Conservation (phyloP, 1,139 yeast genomes). For the Saccharomycopsis phalli region DNA sequence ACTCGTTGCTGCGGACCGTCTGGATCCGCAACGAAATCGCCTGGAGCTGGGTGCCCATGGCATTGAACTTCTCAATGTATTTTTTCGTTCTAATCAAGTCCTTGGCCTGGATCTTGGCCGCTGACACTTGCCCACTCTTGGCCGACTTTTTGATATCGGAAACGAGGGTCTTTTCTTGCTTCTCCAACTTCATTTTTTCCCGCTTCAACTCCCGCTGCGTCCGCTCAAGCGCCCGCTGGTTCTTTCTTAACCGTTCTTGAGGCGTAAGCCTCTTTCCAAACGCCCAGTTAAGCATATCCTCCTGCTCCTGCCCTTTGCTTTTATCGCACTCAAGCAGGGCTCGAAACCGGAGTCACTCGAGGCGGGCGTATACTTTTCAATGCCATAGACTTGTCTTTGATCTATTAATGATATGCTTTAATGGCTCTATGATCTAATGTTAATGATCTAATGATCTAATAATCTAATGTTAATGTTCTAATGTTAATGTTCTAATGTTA, state of each 20-base stretch:
- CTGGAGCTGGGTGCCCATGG: conserved; percentile 92
- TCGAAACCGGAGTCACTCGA: too few species aligned
- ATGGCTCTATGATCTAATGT: too few species aligned
- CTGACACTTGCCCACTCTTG: conserved; percentile 77
- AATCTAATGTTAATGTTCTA: too few species aligned
- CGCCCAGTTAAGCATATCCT: conserved; percentile 84
- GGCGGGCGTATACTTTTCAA: too few species aligned
- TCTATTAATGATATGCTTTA: too few species aligned
- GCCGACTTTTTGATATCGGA: conserved; percentile 86
- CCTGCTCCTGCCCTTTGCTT: conserved; percentile 21
- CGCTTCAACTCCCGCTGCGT: conserved; percentile 89
- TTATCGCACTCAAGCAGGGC: too few species aligned
- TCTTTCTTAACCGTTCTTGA: conserved; percentile 88
- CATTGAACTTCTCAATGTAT: conserved; percentile 78
- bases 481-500: too few species aligned
- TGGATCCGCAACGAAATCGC: conserved; percentile 89
- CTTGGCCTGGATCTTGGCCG: conserved; percentile 91
- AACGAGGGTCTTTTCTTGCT: conserved; percentile 82
- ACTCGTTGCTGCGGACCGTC: conserved; percentile 85
- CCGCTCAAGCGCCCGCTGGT: conserved; percentile 88
- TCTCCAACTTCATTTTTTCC: conserved; percentile 77
- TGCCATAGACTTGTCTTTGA: too few species aligned
- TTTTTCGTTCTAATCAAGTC: conserved; percentile 83
- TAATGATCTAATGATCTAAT: too few species aligned
- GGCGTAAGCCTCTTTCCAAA: conserved; percentile 93